Evolutionary conservation across 768 basidiomycete species (phyloP).

Genomic region (Mycena metata): DNA sequence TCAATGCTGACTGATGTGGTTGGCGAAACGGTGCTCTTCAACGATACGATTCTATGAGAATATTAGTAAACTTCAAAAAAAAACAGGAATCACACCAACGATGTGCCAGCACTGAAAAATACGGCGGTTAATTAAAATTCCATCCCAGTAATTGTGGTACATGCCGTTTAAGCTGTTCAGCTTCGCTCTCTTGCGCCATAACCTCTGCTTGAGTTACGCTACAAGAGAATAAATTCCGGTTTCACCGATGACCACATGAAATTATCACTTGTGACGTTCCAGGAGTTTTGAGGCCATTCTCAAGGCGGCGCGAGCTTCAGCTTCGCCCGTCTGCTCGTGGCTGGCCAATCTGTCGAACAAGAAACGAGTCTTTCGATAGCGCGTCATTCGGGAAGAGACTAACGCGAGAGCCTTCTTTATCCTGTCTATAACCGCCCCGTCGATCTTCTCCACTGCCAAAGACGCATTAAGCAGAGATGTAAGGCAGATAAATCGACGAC

Average conservation of each 20-base stretch:
- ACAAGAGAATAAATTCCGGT: neutral
- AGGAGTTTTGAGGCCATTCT: conserved; percentile 45
- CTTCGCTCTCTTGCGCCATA: conserved; percentile 41
- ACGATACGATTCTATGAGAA: conserved; percentile 32
- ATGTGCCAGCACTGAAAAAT: conserved; percentile 33
- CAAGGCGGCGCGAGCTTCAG: conserved; percentile 42
- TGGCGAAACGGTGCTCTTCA: conserved; percentile 30
- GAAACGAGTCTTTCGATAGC: too few relatives aligned
- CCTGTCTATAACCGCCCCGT: conserved; percentile 33
- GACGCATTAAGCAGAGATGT: neutral
- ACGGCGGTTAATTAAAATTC: neutral
- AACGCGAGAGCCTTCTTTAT: conserved; percentile 41
- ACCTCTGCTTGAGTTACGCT: conserved; percentile 48
- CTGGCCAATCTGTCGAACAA: conserved; percentile 12
- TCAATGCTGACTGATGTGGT: conserved; percentile 26
- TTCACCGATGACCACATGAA: neutral
- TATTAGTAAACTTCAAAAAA: neutral
- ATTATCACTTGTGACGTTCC: conserved; percentile 42
- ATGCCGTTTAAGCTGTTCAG: conserved; percentile 44
- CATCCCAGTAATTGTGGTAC: neutral
- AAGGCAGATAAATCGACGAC: neutral
- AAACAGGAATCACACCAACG: conserved; percentile 7
- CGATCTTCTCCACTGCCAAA: conserved; percentile 32
- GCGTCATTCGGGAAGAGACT: too few relatives aligned
- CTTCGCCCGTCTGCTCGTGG: conserved; percentile 40